phyloP scores from a whole-genome alignment of 768 basidiomycete species.

The Wakefieldia striispora region DNA sequence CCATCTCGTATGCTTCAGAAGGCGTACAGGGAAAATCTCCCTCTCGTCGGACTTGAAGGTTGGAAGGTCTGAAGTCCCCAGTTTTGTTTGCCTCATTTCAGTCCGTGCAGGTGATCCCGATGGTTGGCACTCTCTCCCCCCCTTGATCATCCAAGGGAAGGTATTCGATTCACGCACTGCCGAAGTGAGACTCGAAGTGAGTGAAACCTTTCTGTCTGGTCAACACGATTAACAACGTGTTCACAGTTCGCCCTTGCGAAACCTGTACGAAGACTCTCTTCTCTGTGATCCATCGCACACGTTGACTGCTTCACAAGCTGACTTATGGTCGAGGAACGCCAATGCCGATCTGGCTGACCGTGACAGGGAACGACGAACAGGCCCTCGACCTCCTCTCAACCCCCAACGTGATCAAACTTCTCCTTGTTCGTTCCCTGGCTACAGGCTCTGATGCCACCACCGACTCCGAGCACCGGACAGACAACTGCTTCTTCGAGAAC shows the following conservation, averaged over 20 bases:
- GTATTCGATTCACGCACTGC: constrained; percentile 33
- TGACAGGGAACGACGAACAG: constrained; percentile 43
- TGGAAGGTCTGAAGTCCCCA: background rate
- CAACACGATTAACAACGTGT: background rate
- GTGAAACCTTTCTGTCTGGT: constrained; percentile 5
- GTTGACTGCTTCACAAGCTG: constrained; percentile 32
- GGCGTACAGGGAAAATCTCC: constrained; percentile 33
- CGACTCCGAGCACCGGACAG: constrained; percentile 36
- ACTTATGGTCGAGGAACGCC: constrained; percentile 50
- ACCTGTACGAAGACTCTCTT: constrained; percentile 35
- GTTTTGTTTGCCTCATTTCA: background rate
- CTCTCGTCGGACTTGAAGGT: constrained; percentile 37
- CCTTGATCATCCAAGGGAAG: constrained; percentile 34
- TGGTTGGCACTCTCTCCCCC: constrained; percentile 37
- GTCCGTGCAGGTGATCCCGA: constrained; percentile 33
- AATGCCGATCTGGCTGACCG: constrained; percentile 48
- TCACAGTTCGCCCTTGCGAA: constrained; percentile 47
- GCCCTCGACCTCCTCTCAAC: constrained; percentile 49
- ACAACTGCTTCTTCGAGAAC: constrained; percentile 44
- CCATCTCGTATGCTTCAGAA: constrained; percentile 37
- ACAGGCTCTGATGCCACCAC: constrained; percentile 49
- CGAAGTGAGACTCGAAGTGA: constrained; percentile 32
- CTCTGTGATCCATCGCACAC: background rate
- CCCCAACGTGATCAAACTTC: constrained; percentile 39
- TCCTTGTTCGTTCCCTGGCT: constrained; percentile 45